A percentile compares a stretch with the other conserved stretches of the same genome.
Conservation (phyloP, 2,329 filamentous ascomycete species). For the Pseudopithomyces chartarum region DNA sequence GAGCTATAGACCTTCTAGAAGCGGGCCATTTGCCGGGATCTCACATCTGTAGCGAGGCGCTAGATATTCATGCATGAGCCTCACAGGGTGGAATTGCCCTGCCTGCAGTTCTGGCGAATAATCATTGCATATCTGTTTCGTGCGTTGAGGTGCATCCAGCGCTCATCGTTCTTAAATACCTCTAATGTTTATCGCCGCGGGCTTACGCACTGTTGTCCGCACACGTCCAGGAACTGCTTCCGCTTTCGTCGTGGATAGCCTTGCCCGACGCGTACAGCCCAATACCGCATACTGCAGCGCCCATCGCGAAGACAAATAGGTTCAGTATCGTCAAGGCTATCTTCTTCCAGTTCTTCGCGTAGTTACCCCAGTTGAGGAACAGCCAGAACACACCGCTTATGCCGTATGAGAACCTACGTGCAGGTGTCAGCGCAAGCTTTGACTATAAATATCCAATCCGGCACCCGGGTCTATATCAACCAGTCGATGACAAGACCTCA, state of each 20-base stretch:
- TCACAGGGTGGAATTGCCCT: background rate
- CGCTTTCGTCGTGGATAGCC: conserved; percentile 25
- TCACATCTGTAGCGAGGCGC: background rate
- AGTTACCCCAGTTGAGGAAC: conserved; percentile 52
- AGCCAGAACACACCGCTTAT: conserved; percentile 53
- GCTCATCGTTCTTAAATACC: background rate
- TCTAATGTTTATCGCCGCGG: background rate
- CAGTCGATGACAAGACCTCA: background rate
- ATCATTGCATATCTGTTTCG: conserved; percentile 5
- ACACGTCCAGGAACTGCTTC: conserved; percentile 26
- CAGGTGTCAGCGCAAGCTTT: background rate
- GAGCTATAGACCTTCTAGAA: conserved; percentile 1
- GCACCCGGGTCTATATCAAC: background rate
- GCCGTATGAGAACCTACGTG: conserved; percentile 59
- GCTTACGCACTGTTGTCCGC: conserved; percentile 13
- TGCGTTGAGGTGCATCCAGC: conserved; percentile 3
- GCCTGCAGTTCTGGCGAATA: background rate
- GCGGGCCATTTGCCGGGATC: background rate
- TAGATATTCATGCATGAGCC: conserved; percentile 5
- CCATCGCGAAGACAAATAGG: conserved; percentile 42
- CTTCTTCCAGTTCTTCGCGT: conserved; percentile 48
- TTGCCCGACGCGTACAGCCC: conserved; percentile 30
- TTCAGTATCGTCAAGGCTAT: conserved; percentile 53
- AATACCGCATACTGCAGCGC: conserved; percentile 26
- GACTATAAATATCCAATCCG: background rate